Percentiles rank a stretch among this genome's conserved stretches.
phyloP scores from a whole-genome alignment of 2,329 filamentous ascomycete species.

The Pseudonectria foliicola region DNA sequence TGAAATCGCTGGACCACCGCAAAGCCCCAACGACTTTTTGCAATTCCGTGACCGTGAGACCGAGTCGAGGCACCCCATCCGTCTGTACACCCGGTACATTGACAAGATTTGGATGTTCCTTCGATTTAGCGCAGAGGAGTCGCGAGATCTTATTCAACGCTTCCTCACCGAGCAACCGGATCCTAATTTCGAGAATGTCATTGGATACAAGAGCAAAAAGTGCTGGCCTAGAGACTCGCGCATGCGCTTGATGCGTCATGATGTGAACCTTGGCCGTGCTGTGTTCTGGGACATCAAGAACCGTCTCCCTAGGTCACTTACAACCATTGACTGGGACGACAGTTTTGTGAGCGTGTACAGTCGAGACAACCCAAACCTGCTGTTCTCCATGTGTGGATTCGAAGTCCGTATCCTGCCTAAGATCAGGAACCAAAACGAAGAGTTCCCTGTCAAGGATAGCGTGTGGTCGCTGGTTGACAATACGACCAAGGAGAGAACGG shows the following conservation, averaged over 20 bases:
- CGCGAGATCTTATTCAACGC: slow-evolving; percentile 88
- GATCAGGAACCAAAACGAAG: slow-evolving; percentile 88
- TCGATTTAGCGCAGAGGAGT: slow-evolving; percentile 88
- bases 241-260: slow-evolving; percentile 97
- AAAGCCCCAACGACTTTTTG: slow-evolving; percentile 92
- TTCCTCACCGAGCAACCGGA: slow-evolving; percentile 98
- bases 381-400: slow-evolving; percentile 98
- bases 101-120: slow-evolving; percentile 99
- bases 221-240: slow-evolving; percentile 97
- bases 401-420: slow-evolving; percentile 96
- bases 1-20: slow-evolving; percentile 90
- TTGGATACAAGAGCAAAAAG: slow-evolving; percentile 98
- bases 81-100: slow-evolving; percentile 95
- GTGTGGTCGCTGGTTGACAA: slow-evolving; percentile 98
- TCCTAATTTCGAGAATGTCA: slow-evolving; percentile 98
- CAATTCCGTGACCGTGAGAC: slow-evolving; percentile 93
- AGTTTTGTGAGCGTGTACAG: slow-evolving; percentile 98
- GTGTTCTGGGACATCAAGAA: slow-evolving; percentile 99
- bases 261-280: slow-evolving; percentile 93
- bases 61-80: slow-evolving; percentile 88
- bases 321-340: slow-evolving; percentile 98
- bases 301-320: slow-evolving; percentile 84
- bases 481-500: slow-evolving; percentile 91
- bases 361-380: slow-evolving; percentile 89
- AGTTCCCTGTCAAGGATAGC: slow-evolving; percentile 95